Base-by-base conservation (phyloP, 495 filamentous ascomycete species). In the Annulohypoxylon maeteangense region DNA sequence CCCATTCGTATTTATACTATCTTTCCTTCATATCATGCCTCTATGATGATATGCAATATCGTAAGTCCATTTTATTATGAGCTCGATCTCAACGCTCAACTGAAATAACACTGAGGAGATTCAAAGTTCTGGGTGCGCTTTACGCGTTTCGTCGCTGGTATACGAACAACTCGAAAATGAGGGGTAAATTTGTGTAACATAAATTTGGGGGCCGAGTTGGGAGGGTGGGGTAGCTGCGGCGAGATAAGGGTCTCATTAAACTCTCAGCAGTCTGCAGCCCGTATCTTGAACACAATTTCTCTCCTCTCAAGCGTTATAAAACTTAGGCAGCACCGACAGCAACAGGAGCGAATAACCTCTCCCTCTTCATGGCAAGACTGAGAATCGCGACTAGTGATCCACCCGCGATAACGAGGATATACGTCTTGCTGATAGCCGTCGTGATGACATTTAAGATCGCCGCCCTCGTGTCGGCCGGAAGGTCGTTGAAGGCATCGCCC, bases 381-480 rank as follows among this genome's bases (percentile, higher is more conserved):
- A 54, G 50, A 16, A 54, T 8, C 7, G 23, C 23, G 6, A 31
- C 23, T 11, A 62, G 14, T 12, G 45, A 45, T 5, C 44, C n/a
- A 11, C 16, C 59, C 12, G 59, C 32, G 20, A 51, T 27, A 8
- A 62, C 59, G 18, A 62, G 20, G 18, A 62, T 62, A 29, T 36
- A 62, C 7, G 45, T 51, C 16, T 53, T 62, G 12, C 22, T 29
- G 4, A 62, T 62, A 3, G 16, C 20, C 7, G 34, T 16, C 4
- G 48, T 51, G 22, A 62, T 62, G 10, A 45, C 45, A 25, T 38
- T 18, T 6, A 62, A 25, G 6, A 51, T 45, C 4, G 18, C 44
- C 0, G 16, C n/a, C n/a, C 32, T 16, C 31, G 20, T 20, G 4
- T 62, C 45, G 1, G 59, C 23, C 2, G 27, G 20, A 1, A 62